Evolutionary conservation across 371 early-diverging fungal genomes (phyloP).

Genomic region (Parasitella parasitica): DNA sequence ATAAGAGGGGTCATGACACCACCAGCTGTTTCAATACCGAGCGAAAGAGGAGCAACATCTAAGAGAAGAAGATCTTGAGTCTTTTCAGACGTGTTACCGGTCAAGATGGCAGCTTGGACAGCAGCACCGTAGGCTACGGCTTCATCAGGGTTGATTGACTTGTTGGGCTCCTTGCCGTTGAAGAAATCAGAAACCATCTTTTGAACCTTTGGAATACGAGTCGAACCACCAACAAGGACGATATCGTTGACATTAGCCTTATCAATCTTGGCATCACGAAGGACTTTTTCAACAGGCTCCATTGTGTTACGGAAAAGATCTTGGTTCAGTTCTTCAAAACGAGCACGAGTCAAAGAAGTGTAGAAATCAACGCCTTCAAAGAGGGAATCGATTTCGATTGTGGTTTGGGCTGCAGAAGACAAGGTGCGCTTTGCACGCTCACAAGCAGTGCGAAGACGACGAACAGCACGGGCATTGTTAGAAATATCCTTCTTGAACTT

Average conservation of each 20-base stretch:
- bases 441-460: slow-evolving; percentile 88
- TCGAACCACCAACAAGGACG: slow-evolving; percentile 98
- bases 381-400: slow-evolving; percentile 87
- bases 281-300: slow-evolving; percentile 78
- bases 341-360: slow-evolving; percentile 88
- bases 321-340: slow-evolving; percentile 90
- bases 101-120: slow-evolving; percentile 89
- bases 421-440: slow-evolving; percentile 97
- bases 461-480: slow-evolving; percentile 81
- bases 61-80: slow-evolving; percentile 72
- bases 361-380: slow-evolving; percentile 84
- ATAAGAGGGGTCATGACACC: slow-evolving; percentile 75
- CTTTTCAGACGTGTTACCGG: slow-evolving; percentile 51
- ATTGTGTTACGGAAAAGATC: slow-evolving; percentile 84
- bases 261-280: slow-evolving; percentile 89
- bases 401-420: slow-evolving; percentile 78
- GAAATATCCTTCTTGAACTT: slow-evolving; percentile 72
- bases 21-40: slow-evolving; percentile 92
- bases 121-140: slow-evolving; percentile 98
- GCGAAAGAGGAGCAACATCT: slow-evolving; percentile 86
- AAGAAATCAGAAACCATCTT: slow-evolving; percentile 95
- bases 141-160: slow-evolving; percentile 96
- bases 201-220: slow-evolving; percentile 99
- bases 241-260: slow-evolving; percentile 91
- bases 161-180: slow-evolving; percentile 92